phyloP scores from a whole-genome alignment of 2,329 filamentous ascomycete genomes.

The Fusarium annulatum region DNA sequence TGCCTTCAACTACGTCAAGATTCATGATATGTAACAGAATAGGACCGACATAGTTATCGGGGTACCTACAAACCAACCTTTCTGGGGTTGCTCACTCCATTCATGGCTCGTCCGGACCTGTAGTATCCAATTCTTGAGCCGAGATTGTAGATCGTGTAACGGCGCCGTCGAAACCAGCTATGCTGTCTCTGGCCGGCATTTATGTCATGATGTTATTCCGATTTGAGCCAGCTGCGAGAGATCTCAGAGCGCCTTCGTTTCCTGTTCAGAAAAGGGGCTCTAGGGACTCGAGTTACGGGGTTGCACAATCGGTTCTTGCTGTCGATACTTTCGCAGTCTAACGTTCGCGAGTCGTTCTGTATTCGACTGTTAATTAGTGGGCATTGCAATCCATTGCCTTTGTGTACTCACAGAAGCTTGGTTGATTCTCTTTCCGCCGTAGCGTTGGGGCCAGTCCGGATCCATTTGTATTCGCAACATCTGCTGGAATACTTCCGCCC shows the following conservation, averaged over 20 bases:
- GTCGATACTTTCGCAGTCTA: background rate
- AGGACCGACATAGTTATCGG: accelerated
- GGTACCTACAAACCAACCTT: accelerated
- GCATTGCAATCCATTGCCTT: accelerated
- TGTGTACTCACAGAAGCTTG: background rate
- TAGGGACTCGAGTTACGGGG: background rate
- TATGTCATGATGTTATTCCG: accelerated
- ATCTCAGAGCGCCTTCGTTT: background rate
- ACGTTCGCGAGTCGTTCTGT: background rate
- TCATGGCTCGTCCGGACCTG: background rate
- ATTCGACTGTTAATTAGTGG: accelerated
- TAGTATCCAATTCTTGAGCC: too few relatives aligned
- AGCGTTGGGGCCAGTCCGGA: too few relatives aligned
- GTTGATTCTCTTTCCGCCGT: accelerated
- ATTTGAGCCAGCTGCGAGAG: background rate
- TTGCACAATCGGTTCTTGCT: background rate
- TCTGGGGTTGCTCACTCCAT: background rate
- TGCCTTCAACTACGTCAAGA: background rate
- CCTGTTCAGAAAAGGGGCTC: background rate
- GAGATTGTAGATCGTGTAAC: accelerated
- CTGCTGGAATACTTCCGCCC: background rate
- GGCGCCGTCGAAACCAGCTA: accelerated
- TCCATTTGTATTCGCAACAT: background rate
- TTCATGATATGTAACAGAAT: accelerated
- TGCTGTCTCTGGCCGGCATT: accelerated